These are phyloP conservation scores for Pichia nakasei DNA, from an alignment of 805 yeast species.

Conservation along the genomic window DNA sequence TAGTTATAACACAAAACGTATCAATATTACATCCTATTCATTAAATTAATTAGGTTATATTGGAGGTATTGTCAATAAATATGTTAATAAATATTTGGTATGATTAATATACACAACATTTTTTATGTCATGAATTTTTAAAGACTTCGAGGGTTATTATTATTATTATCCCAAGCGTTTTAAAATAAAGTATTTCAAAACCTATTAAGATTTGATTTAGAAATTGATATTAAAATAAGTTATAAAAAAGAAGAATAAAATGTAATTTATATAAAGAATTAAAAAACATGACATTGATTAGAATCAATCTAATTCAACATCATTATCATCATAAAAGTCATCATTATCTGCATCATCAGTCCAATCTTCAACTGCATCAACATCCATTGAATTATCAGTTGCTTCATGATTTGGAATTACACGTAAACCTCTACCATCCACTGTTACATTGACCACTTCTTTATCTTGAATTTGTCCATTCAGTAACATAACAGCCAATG, in stretches of 20 bases:
- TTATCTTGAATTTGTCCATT: constrained; percentile 83
- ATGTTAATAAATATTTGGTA: too few species aligned
- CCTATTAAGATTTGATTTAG: too few species aligned
- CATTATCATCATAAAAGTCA: constrained; percentile 27
- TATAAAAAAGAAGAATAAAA: not conserved
- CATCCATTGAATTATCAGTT: constrained; percentile 42
- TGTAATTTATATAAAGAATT: too few species aligned
- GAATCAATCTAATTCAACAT: constrained; percentile 18
- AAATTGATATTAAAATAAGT: not conserved
- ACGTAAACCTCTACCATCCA: constrained; percentile 54
- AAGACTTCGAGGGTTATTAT: too few species aligned
- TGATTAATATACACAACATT: not conserved
- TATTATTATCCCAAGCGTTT: too few species aligned
- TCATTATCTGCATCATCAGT: constrained; percentile 54
- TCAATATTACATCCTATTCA: too few species aligned
- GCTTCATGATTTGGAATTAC: constrained; percentile 82
- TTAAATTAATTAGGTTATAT: too few species aligned
- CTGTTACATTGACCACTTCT: constrained; percentile 66
- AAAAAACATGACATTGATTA: too few species aligned
- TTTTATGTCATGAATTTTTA: not conserved
- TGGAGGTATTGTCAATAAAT: too few species aligned
- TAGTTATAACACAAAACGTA: too few species aligned
- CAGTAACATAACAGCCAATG: constrained; percentile 78
- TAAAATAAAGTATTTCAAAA: too few species aligned
- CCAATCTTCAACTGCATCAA: constrained; percentile 51